phyloP scores from a whole-genome alignment of 352 stramenopile species.

The Pythium brachiatum region DNA sequence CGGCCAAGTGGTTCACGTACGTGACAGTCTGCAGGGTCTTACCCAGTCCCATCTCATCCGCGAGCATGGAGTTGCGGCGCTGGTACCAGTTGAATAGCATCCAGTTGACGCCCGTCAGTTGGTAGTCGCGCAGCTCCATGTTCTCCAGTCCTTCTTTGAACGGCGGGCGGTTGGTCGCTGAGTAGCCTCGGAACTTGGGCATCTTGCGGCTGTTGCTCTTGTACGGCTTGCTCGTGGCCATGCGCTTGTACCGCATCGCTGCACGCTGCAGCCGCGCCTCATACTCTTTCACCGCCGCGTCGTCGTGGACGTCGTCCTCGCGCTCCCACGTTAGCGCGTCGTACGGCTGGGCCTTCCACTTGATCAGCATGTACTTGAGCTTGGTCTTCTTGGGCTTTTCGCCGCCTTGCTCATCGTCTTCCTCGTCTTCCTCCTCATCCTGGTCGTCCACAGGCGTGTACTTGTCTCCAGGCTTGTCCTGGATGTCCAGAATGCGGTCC shows the following conservation, averaged over 20 bases:
- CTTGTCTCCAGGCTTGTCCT: slow-evolving; percentile 68
- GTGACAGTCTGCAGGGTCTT: slow-evolving; percentile 96
- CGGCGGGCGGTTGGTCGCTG: slow-evolving; percentile 45
- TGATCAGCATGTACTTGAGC: slow-evolving; percentile 96
- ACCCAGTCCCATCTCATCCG: slow-evolving; percentile 98
- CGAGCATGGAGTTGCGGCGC: slow-evolving; percentile 97
- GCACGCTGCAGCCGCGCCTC: slow-evolving; percentile 56
- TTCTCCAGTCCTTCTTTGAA: slow-evolving; percentile 49
- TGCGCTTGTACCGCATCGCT: slow-evolving; percentile 49
- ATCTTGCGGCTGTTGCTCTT: slow-evolving; percentile 42
- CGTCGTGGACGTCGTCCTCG: slow-evolving; percentile 93
- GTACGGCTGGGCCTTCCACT: slow-evolving; percentile 98
- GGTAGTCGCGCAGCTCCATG: slow-evolving; percentile 96
- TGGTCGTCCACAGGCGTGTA: slow-evolving; percentile 54
- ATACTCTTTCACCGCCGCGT: slow-evolving; percentile 81
- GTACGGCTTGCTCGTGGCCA: slow-evolving; percentile 26
- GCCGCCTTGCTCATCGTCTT: neutral
- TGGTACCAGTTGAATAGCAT: slow-evolving; percentile 99
- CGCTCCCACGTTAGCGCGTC: slow-evolving; percentile 98
- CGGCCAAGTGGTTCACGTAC: slow-evolving; percentile 95
- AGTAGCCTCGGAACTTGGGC: slow-evolving; percentile 72
- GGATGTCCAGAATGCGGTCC: slow-evolving; percentile 87
- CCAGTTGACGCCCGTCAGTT: slow-evolving; percentile 99
- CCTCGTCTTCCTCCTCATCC: slow-evolving; percentile 22
- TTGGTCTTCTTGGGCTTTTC: slow-evolving; percentile 25